Evolutionary conservation across 225 moss, liverwort and hornwort genomes (phyloP), one percentile per base, ranked within the genome.

Genomic region (Climacium dendroides): DNA sequence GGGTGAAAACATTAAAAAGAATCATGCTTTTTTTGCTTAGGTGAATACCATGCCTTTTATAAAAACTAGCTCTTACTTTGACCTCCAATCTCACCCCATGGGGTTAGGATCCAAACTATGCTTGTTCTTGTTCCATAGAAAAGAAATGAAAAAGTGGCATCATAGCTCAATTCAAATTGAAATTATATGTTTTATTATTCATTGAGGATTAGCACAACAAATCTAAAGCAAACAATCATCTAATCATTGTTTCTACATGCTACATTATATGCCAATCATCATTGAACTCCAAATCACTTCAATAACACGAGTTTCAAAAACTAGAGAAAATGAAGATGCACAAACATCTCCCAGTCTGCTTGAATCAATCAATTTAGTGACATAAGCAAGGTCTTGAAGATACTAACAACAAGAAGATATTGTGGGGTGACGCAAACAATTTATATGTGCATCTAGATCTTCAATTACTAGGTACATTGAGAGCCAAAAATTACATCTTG

Each of bases 1-100:
- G n/a, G n/a, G n/a, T n/a, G n/a, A n/a, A n/a, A n/a, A n/a, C n/a
- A n/a, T n/a, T n/a, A n/a, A n/a, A n/a, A n/a, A n/a, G n/a, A n/a
- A n/a, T n/a, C n/a, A n/a, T n/a, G n/a, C n/a, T n/a, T n/a, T n/a
- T n/a, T n/a, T n/a, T n/a, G n/a, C n/a, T n/a, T n/a, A n/a, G n/a
- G n/a, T n/a, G n/a, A n/a, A n/a, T n/a, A n/a, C 24, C 29, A 17
- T 72, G 17, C 2, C 9, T 2, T 16, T 11, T 0, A 0, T 17
- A 6, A 7, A 4, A 73, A 73, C 7, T 2, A 48, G 7, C 4
- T 73, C 2, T 19, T 74, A 74, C 2, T 48, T 74, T 74, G 30
- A 47, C 29, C 18, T 47, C 11, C 1, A 30, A 47, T 30, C 11
- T 47, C 47, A 47, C 2, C 4, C 4, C 19, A 30, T 0, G 0